Percentiles rank a stretch among this genome's conserved stretches.
Conservation (phyloP, 1,284 basidiomycete species). For the Cutaneotrichosporon curvatum region DNA sequence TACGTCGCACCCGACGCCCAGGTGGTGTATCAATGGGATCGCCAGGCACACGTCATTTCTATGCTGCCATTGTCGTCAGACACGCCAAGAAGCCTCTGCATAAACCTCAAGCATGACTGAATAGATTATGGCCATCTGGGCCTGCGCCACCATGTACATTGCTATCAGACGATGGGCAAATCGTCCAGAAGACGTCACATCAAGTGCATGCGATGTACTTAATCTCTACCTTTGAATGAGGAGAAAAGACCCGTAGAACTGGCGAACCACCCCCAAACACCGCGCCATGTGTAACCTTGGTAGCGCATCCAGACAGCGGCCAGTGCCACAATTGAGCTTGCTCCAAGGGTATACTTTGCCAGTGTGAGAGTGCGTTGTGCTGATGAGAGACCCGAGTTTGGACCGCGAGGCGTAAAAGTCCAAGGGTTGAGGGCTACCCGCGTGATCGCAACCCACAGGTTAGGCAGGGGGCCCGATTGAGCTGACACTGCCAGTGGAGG, state of each 20-base stretch:
- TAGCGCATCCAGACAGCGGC: slow-evolving; percentile 40
- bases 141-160: too few species aligned
- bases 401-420: slow-evolving; percentile 31
- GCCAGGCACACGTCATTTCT: too few species aligned
- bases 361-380: slow-evolving; percentile 31
- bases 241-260: slow-evolving; percentile 14
- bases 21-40: too few species aligned
- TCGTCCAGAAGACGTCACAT: too few species aligned
- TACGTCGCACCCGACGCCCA: too few species aligned
- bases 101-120: too few species aligned
- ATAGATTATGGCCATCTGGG: too few species aligned
- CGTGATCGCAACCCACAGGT: slow-evolving; percentile 44
- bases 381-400: slow-evolving; percentile 28
- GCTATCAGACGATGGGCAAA: too few species aligned
- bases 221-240: too few species aligned
- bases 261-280: slow-evolving; percentile 39
- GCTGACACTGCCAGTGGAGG: slow-evolving; percentile 88
- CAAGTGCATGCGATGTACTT: too few species aligned
- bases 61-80: too few species aligned
- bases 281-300: slow-evolving; percentile 39
- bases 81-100: too few species aligned
- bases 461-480: slow-evolving; percentile 53
- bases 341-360: slow-evolving; percentile 25
- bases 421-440: slow-evolving; percentile 42
- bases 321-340: slow-evolving; percentile 23